phyloP scores from a whole-genome alignment of 75 land plant genomes.

The Sequoiadendron giganteum region DNA sequence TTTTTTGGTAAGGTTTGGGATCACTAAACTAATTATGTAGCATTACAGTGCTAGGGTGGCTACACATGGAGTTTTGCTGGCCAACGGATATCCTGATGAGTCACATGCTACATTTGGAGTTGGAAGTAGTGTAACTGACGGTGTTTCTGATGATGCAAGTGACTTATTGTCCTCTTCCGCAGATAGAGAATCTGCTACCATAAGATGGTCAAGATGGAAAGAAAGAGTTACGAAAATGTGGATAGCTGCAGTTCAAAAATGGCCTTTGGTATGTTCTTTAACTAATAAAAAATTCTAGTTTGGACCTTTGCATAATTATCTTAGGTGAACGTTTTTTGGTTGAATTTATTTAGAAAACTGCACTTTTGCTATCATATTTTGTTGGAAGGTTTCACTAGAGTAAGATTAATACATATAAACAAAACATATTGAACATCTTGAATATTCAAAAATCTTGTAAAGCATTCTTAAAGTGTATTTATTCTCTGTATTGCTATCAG shows the following conservation, averaged over 20 bases:
- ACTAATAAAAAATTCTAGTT: background rate
- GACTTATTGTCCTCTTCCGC: constrained; percentile 18
- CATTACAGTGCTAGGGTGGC: constrained; percentile 77
- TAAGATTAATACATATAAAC: background rate
- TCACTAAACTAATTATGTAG: background rate
- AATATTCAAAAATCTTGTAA: constrained; percentile 1
- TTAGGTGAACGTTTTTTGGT: constrained; percentile 1
- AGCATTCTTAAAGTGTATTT: constrained; percentile 9
- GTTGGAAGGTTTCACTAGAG: background rate
- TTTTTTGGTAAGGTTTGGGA: background rate
- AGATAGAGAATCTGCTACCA: constrained; percentile 4
- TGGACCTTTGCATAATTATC: background rate
- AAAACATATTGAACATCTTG: background rate
- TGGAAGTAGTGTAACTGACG: constrained; percentile 13
- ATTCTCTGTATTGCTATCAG: constrained; percentile 26
- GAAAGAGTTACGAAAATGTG: constrained; percentile 37
- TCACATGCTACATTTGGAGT: constrained; percentile 1
- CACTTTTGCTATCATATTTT: background rate
- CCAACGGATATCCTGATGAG: constrained; percentile 50
- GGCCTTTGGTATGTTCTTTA: constrained; percentile 65
- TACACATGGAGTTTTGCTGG: constrained; percentile 62
- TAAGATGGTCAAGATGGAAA: constrained; percentile 32
- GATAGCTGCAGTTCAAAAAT: constrained; percentile 52
- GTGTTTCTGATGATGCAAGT: constrained; percentile 9
- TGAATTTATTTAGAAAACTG: background rate